phyloP scores from a whole-genome alignment of 768 basidiomycete genomes.

The Calocybe indica region DNA sequence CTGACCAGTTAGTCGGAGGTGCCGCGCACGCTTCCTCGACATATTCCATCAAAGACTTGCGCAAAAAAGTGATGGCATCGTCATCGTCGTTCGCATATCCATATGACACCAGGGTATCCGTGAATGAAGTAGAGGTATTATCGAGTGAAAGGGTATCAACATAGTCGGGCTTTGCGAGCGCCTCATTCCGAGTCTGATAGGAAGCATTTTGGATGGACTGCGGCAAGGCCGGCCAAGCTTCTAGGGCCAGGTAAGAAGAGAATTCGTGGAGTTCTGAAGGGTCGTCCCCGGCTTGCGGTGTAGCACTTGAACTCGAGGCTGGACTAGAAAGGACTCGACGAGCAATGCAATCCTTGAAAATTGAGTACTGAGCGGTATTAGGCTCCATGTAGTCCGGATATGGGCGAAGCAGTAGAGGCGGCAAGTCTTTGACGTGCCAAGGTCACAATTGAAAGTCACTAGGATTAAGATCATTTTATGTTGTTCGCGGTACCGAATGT shows the following conservation, averaged over 20 bases:
- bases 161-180: conserved; percentile 20
- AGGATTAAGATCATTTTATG: too few relatives aligned
- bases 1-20: conserved; percentile 41
- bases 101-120: conserved; percentile 48
- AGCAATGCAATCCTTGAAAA: conserved; percentile 43
- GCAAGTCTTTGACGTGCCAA: too few relatives aligned
- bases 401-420: too few relatives aligned
- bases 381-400: too few relatives aligned
- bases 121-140: conserved; percentile 32
- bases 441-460: too few relatives aligned
- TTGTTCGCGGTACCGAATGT: too few relatives aligned
- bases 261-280: conserved; percentile 44
- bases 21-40: conserved; percentile 40
- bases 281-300: conserved; percentile 2
- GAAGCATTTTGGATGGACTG: conserved; percentile 25
- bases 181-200: conserved; percentile 25
- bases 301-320: conserved; percentile 9
- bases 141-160: conserved; percentile 32
- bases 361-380: conserved; percentile 14
- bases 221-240: conserved; percentile 43
- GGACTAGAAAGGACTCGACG: conserved; percentile 29
- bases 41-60: conserved; percentile 34
- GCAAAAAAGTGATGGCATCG: conserved; percentile 32
- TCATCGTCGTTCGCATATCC: conserved; percentile 35
- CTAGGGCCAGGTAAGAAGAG: conserved; percentile 42